Percentiles rank a stretch among this genome's conserved stretches.
phyloP scores from a whole-genome alignment of 2,329 filamentous ascomycete species.

The Venturia carpophila region DNA sequence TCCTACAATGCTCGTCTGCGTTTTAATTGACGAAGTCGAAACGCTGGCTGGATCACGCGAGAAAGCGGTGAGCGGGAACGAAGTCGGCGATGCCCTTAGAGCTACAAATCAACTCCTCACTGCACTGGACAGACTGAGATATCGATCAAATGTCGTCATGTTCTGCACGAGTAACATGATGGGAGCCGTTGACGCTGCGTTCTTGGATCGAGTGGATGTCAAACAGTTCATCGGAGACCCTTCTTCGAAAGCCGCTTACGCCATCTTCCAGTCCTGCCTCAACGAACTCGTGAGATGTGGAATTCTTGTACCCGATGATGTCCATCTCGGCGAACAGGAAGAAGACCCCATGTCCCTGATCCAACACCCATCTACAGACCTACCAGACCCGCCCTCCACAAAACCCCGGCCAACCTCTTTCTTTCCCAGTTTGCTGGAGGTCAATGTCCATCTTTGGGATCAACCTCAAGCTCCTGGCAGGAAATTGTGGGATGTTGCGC shows the following conservation, averaged over 20 bases:
- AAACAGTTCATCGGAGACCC: slow-evolving; percentile 39
- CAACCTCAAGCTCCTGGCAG: slow-evolving; percentile 24
- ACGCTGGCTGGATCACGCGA: slow-evolving; percentile 40
- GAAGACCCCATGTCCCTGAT: slow-evolving; percentile 20
- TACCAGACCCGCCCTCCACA: not conserved
- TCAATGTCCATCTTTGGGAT: slow-evolving; percentile 26
- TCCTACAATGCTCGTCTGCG: slow-evolving; percentile 35
- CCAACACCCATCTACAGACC: not conserved
- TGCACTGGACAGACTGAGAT: slow-evolving; percentile 39
- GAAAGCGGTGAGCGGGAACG: slow-evolving; percentile 32
- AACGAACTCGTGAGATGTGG: slow-evolving; percentile 37
- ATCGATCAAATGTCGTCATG: slow-evolving; percentile 39
- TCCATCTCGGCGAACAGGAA: slow-evolving; percentile 21
- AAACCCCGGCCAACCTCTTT: not conserved
- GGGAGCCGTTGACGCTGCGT: slow-evolving; percentile 39
- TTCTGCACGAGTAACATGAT: slow-evolving; percentile 46
- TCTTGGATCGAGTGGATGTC: slow-evolving; percentile 43
- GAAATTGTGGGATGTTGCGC: slow-evolving; percentile 29
- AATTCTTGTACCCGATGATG: slow-evolving; percentile 17
- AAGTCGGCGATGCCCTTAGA: slow-evolving; percentile 40
- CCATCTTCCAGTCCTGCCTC: slow-evolving; percentile 42
- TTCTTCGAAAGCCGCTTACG: slow-evolving; percentile 36
- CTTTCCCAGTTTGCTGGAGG: slow-evolving; percentile 7
- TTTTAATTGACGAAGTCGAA: slow-evolving; percentile 46
- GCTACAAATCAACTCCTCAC: slow-evolving; percentile 44